Evolutionary conservation across 441 rosid species (phyloP).

Genomic region (Mallotus repandus): DNA sequence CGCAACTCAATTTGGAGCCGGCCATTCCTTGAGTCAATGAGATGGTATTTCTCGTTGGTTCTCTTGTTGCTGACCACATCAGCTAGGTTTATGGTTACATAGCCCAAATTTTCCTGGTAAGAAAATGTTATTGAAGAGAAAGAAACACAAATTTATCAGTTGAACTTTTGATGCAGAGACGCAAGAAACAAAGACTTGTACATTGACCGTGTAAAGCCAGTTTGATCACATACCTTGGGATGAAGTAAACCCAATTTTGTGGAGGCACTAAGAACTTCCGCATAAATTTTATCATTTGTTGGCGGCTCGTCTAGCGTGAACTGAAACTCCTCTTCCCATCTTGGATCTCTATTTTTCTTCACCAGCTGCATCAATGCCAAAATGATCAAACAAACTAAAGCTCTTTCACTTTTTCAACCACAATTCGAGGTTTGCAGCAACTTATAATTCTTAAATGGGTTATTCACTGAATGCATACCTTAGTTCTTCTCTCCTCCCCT

Average conservation of each 20-base stretch:
- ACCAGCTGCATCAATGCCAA: conserved; percentile 42
- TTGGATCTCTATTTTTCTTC: conserved; percentile 92
- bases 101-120: conserved; percentile 76
- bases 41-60: conserved; percentile 83
- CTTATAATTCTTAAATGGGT: background rate
- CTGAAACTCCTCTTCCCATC: conserved; percentile 86
- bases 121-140: conserved; percentile 4
- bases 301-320: conserved; percentile 83
- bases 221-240: conserved; percentile 58
- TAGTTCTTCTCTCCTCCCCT: conserved; percentile 86
- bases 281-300: conserved; percentile 58
- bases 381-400: background rate
- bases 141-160: conserved; percentile 2
- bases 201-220: background rate
- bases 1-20: conserved; percentile 78
- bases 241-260: conserved; percentile 80
- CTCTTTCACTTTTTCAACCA: background rate
- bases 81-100: conserved; percentile 59
- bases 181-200: background rate
- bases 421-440: background rate
- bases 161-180: background rate
- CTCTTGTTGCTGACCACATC: conserved; percentile 85
- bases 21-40: conserved; percentile 89
- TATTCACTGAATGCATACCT: conserved; percentile 48
- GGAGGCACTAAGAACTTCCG: conserved; percentile 77